Conservation (phyloP, 306 rosid genomes). For the Medicago lupulina region DNA sequence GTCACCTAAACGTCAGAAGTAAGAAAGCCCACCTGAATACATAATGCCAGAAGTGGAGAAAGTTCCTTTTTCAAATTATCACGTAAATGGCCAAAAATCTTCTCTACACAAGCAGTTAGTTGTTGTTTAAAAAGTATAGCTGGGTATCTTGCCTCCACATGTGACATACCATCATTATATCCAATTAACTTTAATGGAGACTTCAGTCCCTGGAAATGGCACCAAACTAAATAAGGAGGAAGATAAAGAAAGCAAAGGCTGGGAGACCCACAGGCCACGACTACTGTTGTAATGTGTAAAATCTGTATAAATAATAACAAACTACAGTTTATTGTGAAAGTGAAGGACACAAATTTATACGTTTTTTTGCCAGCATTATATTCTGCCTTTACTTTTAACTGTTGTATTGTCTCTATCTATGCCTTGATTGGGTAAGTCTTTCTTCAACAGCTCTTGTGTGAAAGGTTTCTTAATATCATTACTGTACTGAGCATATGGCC, state of each 20-base stretch:
- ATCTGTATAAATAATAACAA: not conserved
- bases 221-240: slow-evolving; percentile 44
- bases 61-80: slow-evolving; percentile 93
- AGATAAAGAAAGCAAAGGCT: slow-evolving; percentile 10
- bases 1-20: not conserved
- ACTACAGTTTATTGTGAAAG: not conserved
- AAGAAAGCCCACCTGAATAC: slow-evolving; percentile 84
- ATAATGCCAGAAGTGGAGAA: slow-evolving; percentile 76
- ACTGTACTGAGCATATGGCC: not conserved
- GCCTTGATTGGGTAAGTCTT: not conserved
- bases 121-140: slow-evolving; percentile 96
- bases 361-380: not conserved
- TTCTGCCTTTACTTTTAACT: not conserved
- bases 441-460: not conserved
- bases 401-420: not conserved
- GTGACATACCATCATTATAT: slow-evolving; percentile 83
- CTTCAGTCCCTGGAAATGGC: slow-evolving; percentile 67
- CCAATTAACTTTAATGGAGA: slow-evolving; percentile 77
- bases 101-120: slow-evolving; percentile 95
- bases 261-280: not conserved
- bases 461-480: not conserved
- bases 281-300: slow-evolving; percentile 10
- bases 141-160: slow-evolving; percentile 94
- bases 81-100: slow-evolving; percentile 91
- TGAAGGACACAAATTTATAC: not conserved